Evolutionary conservation across 2,329 filamentous ascomycete species (phyloP).

Genomic region (Fusarium caatingaense): DNA sequence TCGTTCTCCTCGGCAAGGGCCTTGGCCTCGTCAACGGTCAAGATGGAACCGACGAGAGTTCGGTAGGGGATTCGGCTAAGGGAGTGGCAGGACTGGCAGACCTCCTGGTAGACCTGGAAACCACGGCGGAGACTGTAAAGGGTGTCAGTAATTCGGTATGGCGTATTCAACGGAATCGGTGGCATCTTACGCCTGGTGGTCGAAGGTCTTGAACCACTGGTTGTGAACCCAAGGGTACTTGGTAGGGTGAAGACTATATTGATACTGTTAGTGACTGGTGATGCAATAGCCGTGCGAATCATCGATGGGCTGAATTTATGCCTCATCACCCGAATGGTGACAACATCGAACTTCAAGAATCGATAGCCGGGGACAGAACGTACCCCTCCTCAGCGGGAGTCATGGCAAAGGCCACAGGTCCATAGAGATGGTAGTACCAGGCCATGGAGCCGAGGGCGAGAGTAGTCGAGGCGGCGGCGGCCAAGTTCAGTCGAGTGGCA

Average conservation of each 20-base stretch:
- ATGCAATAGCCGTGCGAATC: slow-evolving; percentile 23
- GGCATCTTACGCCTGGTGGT: slow-evolving; percentile 88
- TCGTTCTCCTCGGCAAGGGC: slow-evolving; percentile 97
- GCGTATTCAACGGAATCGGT: slow-evolving; percentile 8
- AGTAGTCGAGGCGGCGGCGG: slow-evolving; percentile 86
- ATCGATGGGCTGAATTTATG: slow-evolving; percentile 48
- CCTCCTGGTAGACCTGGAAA: slow-evolving; percentile 99
- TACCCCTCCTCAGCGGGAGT: slow-evolving; percentile 98
- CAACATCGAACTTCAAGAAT: slow-evolving; percentile 10
- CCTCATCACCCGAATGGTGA: slow-evolving; percentile 45
- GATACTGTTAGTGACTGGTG: slow-evolving; percentile 46
- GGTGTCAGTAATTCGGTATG: slow-evolving; percentile 32
- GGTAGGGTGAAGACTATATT: slow-evolving; percentile 84
- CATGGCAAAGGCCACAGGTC: slow-evolving; percentile 86
- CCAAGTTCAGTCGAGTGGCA: slow-evolving; percentile 84
- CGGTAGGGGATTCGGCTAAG: slow-evolving; percentile 95
- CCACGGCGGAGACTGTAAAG: slow-evolving; percentile 86
- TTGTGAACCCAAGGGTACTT: slow-evolving; percentile 96
- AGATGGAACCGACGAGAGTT: slow-evolving; percentile 85
- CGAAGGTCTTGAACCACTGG: slow-evolving; percentile 94
- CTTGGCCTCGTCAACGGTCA: slow-evolving; percentile 99
- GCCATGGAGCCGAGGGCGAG: slow-evolving; percentile 89
- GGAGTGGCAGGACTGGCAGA: slow-evolving; percentile 98
- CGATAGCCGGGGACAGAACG: slow-evolving; percentile 58
- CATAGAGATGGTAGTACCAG: slow-evolving; percentile 98